Evolutionary conservation across 768 basidiomycete species (phyloP).

Genomic region (Termitomyces titanicus): DNA sequence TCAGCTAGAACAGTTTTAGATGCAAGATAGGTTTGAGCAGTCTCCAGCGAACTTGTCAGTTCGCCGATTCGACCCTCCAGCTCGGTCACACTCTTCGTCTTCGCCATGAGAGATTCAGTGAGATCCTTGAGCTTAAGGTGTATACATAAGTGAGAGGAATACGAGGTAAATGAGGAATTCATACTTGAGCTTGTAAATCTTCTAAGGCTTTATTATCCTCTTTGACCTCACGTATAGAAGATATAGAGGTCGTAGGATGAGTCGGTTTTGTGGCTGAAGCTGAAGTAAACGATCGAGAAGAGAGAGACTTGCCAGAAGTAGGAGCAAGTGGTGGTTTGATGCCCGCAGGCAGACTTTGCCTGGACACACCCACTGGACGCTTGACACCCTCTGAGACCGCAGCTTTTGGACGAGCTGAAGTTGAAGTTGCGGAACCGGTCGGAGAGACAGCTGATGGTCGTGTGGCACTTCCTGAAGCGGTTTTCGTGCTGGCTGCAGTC

Average conservation of each 20-base stretch:
- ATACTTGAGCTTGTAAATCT: slow-evolving; percentile 60
- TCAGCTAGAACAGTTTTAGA: slow-evolving; percentile 40
- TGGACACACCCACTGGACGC: slow-evolving; percentile 36
- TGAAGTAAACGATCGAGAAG: slow-evolving; percentile 22
- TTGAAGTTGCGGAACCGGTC: slow-evolving; percentile 45
- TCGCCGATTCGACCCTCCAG: slow-evolving; percentile 52
- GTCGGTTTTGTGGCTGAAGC: slow-evolving; percentile 37
- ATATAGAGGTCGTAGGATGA: slow-evolving; percentile 55
- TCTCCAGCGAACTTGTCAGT: slow-evolving; percentile 47
- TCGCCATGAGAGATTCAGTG: slow-evolving; percentile 47
- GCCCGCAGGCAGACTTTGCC: slow-evolving; percentile 37
- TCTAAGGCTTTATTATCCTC: slow-evolving; percentile 55
- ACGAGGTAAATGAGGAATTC: slow-evolving; percentile 13
- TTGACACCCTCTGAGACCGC: slow-evolving; percentile 64
- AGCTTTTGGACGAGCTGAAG: slow-evolving; percentile 55
- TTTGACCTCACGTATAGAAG: slow-evolving; percentile 70
- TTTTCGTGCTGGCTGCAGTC: slow-evolving; percentile 25
- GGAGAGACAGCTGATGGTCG: slow-evolving; percentile 58
- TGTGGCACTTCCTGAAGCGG: slow-evolving; percentile 28
- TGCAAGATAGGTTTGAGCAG: slow-evolving; percentile 42
- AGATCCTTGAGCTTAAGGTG: slow-evolving; percentile 54
- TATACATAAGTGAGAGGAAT: neutral
- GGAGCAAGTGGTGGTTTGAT: slow-evolving; percentile 24
- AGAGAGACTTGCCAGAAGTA: slow-evolving; percentile 27
- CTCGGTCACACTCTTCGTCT: slow-evolving; percentile 42